Base-by-base conservation (phyloP, 78 protist species). In the Salpingoeca rosetta region DNA sequence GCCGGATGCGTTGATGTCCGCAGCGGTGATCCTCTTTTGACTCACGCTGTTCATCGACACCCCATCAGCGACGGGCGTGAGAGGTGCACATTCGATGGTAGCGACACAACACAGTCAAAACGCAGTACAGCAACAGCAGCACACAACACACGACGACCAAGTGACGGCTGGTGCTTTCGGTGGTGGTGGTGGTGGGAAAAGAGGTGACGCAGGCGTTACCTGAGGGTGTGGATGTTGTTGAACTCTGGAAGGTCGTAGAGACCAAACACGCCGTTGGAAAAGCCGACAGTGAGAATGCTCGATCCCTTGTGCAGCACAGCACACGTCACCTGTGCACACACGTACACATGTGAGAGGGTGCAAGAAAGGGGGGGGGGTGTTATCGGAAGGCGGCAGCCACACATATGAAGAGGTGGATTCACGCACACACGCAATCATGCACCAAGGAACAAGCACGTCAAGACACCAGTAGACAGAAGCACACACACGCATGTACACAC, bases 1-100 rank as follows among this genome's bases (percentile, higher is more conserved):
- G 84, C 98, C 98, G 28, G 90, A 73, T 22, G 86, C 35, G 84
- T 91, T 93, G 88, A 96, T 43, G 26, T 92, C 90, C 35, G 41
- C 82, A 1, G 96, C 7, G 40, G 77, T 40, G 40, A 93, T 57
- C n/a, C 82, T 44, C 17, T 82, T 87, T 39, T 85, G 72, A 0
- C 87, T 40, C 77, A 91, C 74, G 44, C 80, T 39, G 57, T 3
- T 12, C 80, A 51, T 22, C 7, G 65, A 51, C 7, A 51, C 36
- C 75, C n/a, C 25, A 22, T 65, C 24, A 65, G n/a, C n/a, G n/a
- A n/a, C n/a, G n/a, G n/a, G n/a, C n/a, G n/a, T n/a, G n/a, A n/a
- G n/a, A n/a, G n/a, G n/a, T n/a, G n/a, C n/a, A n/a, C n/a, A n/a
- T n/a, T n/a, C n/a, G n/a, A n/a, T n/a, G n/a, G n/a, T 2, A 11